Conservation (phyloP, 1,284 basidiomycete species). For the Cystobasidium slooffiae region DNA sequence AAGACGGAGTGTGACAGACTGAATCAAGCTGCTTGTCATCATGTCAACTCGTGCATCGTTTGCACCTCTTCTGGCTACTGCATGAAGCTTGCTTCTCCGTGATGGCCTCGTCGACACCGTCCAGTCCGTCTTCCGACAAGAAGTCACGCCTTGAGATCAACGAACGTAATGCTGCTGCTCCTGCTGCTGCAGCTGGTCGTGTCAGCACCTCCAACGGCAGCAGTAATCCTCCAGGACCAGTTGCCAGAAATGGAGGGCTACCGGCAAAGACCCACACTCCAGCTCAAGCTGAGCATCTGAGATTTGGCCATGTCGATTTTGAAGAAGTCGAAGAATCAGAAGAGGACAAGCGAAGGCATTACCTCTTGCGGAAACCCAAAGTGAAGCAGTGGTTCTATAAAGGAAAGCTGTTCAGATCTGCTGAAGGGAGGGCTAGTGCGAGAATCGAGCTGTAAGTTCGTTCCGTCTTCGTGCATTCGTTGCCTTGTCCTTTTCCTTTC, state of each 20-base stretch:
- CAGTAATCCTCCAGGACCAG: neutral
- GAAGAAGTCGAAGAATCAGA: conserved; percentile 21
- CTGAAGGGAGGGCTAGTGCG: conserved; percentile 27
- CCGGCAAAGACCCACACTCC: conserved; percentile 1
- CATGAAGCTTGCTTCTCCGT: neutral
- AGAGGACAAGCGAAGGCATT: conserved; percentile 21
- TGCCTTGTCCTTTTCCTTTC: no score
- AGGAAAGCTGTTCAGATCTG: conserved; percentile 30
- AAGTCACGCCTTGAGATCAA: neutral
- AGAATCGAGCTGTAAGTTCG: conserved; percentile 27
- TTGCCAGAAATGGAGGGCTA: neutral
- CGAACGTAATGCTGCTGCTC: neutral
- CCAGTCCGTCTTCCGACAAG: neutral
- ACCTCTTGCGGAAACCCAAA: conserved; percentile 23
- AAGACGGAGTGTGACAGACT: no score
- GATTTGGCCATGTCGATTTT: conserved; percentile 20
- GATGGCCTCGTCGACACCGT: neutral
- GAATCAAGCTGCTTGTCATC: no score
- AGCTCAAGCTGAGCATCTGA: conserved; percentile 16
- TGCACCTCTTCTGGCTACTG: no score
- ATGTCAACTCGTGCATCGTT: no score
- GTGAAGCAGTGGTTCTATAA: conserved; percentile 27
- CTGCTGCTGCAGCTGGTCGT: neutral
- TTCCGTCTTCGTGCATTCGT: neutral
- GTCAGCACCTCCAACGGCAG: neutral